These are phyloP conservation scores for Erodium chrysanthum DNA, from an alignment of 441 rosid genomes.

Conservation along the genomic window DNA sequence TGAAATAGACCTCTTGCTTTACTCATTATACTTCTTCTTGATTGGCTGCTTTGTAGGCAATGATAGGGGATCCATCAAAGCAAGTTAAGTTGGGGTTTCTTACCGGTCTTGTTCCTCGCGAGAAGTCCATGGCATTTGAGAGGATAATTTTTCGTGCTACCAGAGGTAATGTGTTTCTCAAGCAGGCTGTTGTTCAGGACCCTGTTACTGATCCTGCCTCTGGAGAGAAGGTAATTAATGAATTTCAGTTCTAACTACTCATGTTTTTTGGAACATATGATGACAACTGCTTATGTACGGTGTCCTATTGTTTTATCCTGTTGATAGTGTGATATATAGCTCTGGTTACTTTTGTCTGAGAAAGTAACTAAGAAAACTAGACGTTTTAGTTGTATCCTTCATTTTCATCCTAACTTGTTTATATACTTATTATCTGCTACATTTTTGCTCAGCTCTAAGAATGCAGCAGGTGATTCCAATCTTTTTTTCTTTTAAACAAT, in stretches of 20 bases:
- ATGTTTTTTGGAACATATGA: conserved; percentile 5
- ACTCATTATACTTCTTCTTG: conserved; percentile 4
- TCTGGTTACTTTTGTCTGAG: neutral
- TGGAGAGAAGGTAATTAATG: conserved; percentile 54
- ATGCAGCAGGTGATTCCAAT: neutral
- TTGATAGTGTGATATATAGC: neutral
- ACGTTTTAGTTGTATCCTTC: neutral
- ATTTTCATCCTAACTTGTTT: neutral
- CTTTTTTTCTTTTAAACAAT: neutral
- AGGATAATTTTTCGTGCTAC: conserved; percentile 94
- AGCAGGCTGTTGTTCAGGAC: conserved; percentile 57
- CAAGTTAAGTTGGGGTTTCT: conserved; percentile 79
- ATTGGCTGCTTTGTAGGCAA: conserved; percentile 38
- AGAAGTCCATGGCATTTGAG: conserved; percentile 75
- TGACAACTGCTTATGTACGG: neutral
- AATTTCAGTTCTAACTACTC: neutral
- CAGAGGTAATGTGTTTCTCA: conserved; percentile 76
- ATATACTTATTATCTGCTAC: neutral
- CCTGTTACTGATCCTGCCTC: conserved; percentile 79
- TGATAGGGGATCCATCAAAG: conserved; percentile 56
- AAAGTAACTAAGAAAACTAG: neutral
- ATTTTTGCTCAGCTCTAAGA: neutral
- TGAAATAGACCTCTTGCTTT: neutral
- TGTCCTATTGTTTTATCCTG: neutral
- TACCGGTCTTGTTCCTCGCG: conserved; percentile 76